Base-by-base conservation (phyloP, 2,329 filamentous ascomycete species). In the Fusarium acutatum region DNA sequence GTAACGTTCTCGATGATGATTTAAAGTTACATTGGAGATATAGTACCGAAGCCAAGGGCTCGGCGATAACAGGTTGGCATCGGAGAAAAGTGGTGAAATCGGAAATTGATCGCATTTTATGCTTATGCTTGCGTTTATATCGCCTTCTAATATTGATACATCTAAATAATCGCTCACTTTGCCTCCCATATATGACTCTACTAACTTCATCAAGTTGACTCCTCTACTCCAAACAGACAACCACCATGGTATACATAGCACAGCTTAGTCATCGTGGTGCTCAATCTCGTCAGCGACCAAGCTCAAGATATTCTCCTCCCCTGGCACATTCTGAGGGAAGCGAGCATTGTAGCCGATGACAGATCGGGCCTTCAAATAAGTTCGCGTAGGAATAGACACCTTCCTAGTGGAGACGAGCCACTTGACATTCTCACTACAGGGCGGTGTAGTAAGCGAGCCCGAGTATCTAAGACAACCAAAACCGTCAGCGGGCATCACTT, bases 381-480 rank as follows among this genome's bases (percentile, higher is more conserved):
- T 88, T 9, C 79, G 79, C 22, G 87, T 82, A 72, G 84, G 81
- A 69, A 91, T 80, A 40, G 80, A 78, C 7, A 90, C 77, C 41
- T 85, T 84, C 63, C 86, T 74, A 67, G 83, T 81, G 71, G 85
- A 86, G 46, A 90, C 80, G 53, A 88, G 80, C 84, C 88, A 91
- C 15, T 80, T 82, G 28, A 91, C 82, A 32, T 86, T 86, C 79
- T 91, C 88, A 22, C 83, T 83, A 81, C 90, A 91, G 8, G 90
- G 90, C 26, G 90, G 90, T 1, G 89, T 91, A 44, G 90, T 92
- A 52, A 92, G 83, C 24, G 88, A 90, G 26, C 90, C 90, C 18
- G 80, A 79, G 82, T 91, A 92, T 38, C 77, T 79, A 35, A 54
- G 6, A 37, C 17, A 28, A 34, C 20, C 4, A 4, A 1, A 17